Base-by-base conservation (phyloP, 2,329 filamentous ascomycete genomes). In the Colletotrichum cordylinicola region DNA sequence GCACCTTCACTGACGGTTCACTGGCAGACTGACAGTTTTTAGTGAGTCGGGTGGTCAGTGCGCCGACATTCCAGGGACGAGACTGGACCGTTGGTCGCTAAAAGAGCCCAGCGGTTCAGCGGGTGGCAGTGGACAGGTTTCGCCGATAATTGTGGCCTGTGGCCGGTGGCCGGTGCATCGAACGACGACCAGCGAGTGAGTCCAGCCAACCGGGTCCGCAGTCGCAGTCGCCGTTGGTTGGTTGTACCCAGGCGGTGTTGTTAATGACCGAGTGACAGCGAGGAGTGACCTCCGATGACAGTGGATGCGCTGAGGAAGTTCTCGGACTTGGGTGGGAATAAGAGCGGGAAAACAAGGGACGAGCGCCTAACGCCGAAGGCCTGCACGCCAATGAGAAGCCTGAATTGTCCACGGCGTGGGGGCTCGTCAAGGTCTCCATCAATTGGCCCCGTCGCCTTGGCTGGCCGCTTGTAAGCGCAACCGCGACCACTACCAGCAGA, bases 271-370 rank as follows among this genome's bases (percentile, higher is more conserved):
- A 68, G 55, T 33, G n/a, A 39, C 43, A 52, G 43, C 43, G 43
- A 52, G 43, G n/a, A 43, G 61, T 39, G 56, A n/a, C 56, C 56
- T 58, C 27, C 43, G 13, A 52, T 21, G 43, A 13, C 43, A 52
- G 43, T 52, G 43, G 43, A 21, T 52, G 43, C 43, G 43, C 43
- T 52, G 43, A 75, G 73, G 73, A 52, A 73, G 33, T 75, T 75
- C 37, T 75, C 73, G 73, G 73, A 75, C 73, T 73, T 60, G 39
- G 33, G 73, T 75, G 73, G 70, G 58, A 73, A 73, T 75, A 73
- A 61, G 73, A 18, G 27, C 73, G 73, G 73, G 73, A 75, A 75
- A 75, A 75, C 24, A 58, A 75, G 73, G 73, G 64, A 75, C 56
- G 21, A 33, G 31, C 16, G 58, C 58, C n/a, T 33, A 52, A 52